Evolutionary conservation across 1,139 yeast species (phyloP).

Genomic region (Meyerozyma carpophila): DNA sequence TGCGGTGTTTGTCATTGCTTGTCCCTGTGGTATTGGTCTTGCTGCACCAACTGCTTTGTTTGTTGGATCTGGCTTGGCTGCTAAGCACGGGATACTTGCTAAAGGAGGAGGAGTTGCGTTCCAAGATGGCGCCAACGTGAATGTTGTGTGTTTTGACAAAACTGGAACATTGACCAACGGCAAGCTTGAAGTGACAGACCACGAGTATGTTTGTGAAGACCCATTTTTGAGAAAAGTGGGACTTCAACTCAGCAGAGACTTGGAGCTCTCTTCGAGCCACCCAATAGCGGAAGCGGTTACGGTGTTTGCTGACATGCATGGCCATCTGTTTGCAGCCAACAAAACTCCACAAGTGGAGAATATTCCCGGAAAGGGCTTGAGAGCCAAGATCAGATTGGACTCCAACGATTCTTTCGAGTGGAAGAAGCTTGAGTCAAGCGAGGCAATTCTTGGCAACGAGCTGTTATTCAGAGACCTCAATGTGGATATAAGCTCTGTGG

Average conservation of each 20-base stretch:
- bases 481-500: constrained; percentile 19
- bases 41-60: constrained; percentile 47
- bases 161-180: constrained; percentile 78
- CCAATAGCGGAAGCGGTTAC: constrained; percentile 62
- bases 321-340: constrained; percentile 22
- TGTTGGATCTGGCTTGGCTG: constrained; percentile 45
- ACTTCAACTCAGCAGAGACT: constrained; percentile 49
- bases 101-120: constrained; percentile 82
- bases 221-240: constrained; percentile 21
- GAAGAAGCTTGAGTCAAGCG: constrained; percentile 24
- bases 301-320: constrained; percentile 27
- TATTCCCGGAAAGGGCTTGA: constrained; percentile 55
- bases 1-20: constrained; percentile 63
- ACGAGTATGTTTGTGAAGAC: constrained; percentile 16
- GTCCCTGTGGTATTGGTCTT: constrained; percentile 45
- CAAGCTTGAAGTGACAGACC: constrained; percentile 52
- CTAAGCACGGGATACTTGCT: constrained; percentile 63
- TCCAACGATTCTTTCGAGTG: constrained; percentile 18
- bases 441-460: constrained; percentile 65
- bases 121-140: constrained; percentile 65
- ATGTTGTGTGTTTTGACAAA: constrained; percentile 70
- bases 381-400: constrained; percentile 32
- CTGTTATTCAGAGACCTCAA: constrained; percentile 43
- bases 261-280: constrained; percentile 65
- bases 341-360: constrained; percentile 47